Conservation (phyloP, 352 stramenopile genomes). For the Phytophthora pseudosyringae region DNA sequence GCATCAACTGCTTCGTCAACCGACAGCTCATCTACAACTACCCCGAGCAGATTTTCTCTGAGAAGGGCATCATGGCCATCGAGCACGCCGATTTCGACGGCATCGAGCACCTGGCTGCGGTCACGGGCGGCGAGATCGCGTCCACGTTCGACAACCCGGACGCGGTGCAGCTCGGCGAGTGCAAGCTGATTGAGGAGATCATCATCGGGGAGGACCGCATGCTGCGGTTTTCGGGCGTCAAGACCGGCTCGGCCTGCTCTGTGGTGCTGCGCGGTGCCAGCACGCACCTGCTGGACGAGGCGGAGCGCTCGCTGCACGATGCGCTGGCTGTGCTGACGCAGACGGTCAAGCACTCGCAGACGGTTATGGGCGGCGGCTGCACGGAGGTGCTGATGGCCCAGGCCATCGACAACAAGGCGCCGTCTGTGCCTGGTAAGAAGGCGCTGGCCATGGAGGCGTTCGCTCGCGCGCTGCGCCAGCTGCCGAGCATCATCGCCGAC, state of each 20-base stretch:
- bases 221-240: conserved; percentile 98
- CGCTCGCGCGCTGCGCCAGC: conserved; percentile 94
- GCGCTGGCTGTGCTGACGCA: conserved; percentile 97
- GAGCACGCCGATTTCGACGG: conserved; percentile 99
- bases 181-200: conserved; percentile 98
- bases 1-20: conserved; percentile 99
- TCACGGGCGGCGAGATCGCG: conserved; percentile 95
- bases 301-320: conserved; percentile 99
- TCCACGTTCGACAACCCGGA: conserved; percentile 99
- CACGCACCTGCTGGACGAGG: conserved; percentile 98
- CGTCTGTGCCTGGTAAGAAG: conserved; percentile 97
- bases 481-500: conserved; percentile 99
- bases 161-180: conserved; percentile 96
- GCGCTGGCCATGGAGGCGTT: conserved; percentile 98
- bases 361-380: conserved; percentile 97
- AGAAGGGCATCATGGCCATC: conserved; percentile 98
- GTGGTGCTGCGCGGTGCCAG: conserved; percentile 95
- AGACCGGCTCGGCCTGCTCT: conserved; percentile 95
- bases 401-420: conserved; percentile 90
- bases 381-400: conserved; percentile 97
- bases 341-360: conserved; percentile 97
- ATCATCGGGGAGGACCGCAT: conserved; percentile 98
- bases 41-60: conserved; percentile 98
- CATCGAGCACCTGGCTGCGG: conserved; percentile 97
- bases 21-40: conserved; percentile 99